A percentile compares a stretch with the other conserved stretches of the same genome.
These are phyloP conservation scores for Fusarium globosum DNA, from an alignment of 2,329 filamentous ascomycete species.

Conservation along the genomic window DNA sequence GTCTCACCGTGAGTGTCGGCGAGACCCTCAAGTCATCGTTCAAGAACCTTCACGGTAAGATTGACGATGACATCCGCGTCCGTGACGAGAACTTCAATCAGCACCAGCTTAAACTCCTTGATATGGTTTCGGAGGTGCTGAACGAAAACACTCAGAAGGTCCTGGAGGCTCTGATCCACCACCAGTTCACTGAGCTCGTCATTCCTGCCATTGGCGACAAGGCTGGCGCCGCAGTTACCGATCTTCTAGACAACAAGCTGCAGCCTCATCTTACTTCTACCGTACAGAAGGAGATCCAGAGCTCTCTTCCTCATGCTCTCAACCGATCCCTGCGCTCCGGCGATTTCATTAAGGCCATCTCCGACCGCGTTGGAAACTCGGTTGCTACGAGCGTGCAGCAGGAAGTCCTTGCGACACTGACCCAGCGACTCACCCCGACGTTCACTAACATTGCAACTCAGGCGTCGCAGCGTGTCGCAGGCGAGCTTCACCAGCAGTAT, in stretches of 20 bases:
- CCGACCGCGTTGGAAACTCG: slow-evolving; percentile 74
- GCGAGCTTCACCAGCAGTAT: slow-evolving; percentile 74
- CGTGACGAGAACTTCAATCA: slow-evolving; percentile 64
- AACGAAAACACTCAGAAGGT: slow-evolving; percentile 76
- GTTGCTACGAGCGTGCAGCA: slow-evolving; percentile 76
- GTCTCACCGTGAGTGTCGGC: slow-evolving; percentile 62
- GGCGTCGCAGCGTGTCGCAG: slow-evolving; percentile 73
- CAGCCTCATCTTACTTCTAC: slow-evolving; percentile 72
- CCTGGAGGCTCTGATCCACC: slow-evolving; percentile 78
- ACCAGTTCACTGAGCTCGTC: slow-evolving; percentile 79
- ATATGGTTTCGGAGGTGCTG: slow-evolving; percentile 69
- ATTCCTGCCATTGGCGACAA: slow-evolving; percentile 78
- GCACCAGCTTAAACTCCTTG: slow-evolving; percentile 65
- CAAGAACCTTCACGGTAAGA: slow-evolving; percentile 69
- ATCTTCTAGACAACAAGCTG: slow-evolving; percentile 76
- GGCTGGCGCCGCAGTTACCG: slow-evolving; percentile 74
- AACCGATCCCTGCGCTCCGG: slow-evolving; percentile 71
- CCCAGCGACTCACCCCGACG: slow-evolving; percentile 72
- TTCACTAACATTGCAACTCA: slow-evolving; percentile 73
- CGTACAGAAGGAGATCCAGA: slow-evolving; percentile 79
- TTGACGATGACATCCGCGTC: slow-evolving; percentile 71
- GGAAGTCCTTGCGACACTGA: slow-evolving; percentile 71
- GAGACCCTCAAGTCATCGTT: slow-evolving; percentile 67
- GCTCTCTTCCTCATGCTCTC: slow-evolving; percentile 72
- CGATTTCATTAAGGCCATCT: slow-evolving; percentile 76